These are phyloP conservation scores for Plantago major DNA, from an alignment of 257 asterid species.

Conservation along the genomic window DNA sequence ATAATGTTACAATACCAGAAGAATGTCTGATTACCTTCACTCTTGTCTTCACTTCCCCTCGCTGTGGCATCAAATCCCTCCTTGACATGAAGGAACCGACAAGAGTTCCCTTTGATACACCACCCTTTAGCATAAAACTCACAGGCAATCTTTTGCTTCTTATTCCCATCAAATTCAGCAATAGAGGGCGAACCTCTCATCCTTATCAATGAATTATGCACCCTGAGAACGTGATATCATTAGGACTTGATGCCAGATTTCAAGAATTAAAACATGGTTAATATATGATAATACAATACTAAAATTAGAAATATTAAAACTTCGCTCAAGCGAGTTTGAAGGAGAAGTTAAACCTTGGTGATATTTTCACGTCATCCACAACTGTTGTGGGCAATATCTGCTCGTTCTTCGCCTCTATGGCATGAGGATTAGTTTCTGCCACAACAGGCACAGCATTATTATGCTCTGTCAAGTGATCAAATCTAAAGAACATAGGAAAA, in stretches of 20 bases:
- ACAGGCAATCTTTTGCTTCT: slow-evolving; percentile 57
- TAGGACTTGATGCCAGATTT: slow-evolving; percentile 25
- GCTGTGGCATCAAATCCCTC: slow-evolving; percentile 39
- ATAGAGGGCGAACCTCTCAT: slow-evolving; percentile 46
- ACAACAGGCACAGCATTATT: slow-evolving; percentile 18
- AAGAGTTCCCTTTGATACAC: slow-evolving; percentile 82
- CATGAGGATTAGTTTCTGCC: slow-evolving; percentile 29
- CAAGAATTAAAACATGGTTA: slow-evolving; percentile 10
- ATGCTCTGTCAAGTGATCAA: slow-evolving; percentile 28
- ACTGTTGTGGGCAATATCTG: background rate
- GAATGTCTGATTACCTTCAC: slow-evolving; percentile 44
- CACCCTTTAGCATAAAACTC: slow-evolving; percentile 82
- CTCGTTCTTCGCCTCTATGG: slow-evolving; percentile 17
- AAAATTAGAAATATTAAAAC: slow-evolving; percentile 15
- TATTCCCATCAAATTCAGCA: slow-evolving; percentile 37
- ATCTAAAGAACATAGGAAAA: slow-evolving; percentile 9
- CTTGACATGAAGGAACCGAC: slow-evolving; percentile 76
- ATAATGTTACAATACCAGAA: slow-evolving; percentile 22
- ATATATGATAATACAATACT: background rate
- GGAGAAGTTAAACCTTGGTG: slow-evolving; percentile 49
- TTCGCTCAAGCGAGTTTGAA: slow-evolving; percentile 17
- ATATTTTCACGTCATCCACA: slow-evolving; percentile 27
- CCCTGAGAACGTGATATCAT: slow-evolving; percentile 54
- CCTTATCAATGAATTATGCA: slow-evolving; percentile 39
- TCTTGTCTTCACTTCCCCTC: slow-evolving; percentile 29